Conservation (phyloP, 2,329 filamentous ascomycete genomes). For the Talaromyces amestolkiae region DNA sequence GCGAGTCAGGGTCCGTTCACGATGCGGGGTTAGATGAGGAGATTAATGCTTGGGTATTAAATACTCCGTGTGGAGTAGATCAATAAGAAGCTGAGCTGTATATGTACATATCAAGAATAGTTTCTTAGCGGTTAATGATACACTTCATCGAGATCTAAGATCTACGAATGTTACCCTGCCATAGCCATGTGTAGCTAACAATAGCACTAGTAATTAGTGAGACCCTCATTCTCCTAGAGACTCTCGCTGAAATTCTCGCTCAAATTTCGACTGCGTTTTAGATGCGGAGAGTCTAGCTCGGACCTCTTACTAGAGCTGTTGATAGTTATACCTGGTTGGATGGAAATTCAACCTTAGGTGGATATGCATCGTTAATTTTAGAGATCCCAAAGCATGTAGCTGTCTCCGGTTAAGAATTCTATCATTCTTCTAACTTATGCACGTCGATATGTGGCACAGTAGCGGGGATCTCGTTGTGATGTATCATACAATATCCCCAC, state of each 20-base stretch:
- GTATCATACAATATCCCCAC: constrained; percentile 2
- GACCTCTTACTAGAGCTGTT: neutral
- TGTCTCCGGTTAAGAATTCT: neutral
- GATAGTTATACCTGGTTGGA: neutral
- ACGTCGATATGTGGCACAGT: neutral
- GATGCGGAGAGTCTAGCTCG: neutral
- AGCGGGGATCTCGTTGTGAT: neutral
- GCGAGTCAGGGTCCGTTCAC: neutral
- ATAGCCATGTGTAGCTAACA: neutral
- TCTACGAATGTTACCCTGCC: neutral
- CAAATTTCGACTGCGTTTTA: neutral
- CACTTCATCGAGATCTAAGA: neutral
- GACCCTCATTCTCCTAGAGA: neutral
- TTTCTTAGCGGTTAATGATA: neutral
- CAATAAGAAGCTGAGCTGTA: neutral
- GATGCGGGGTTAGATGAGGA: neutral
- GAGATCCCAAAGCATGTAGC: neutral
- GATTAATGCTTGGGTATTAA: neutral
- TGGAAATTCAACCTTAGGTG: neutral
- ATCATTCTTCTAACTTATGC: neutral
- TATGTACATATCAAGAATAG: neutral
- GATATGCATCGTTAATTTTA: neutral
- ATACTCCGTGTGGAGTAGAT: neutral
- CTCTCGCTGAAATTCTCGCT: constrained; percentile 14
- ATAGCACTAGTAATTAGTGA: neutral